A percentile compares a stretch with the other conserved stretches of the same genome.
Conservation (phyloP, 2,329 filamentous ascomycete species). For the Penicillium sp. region DNA sequence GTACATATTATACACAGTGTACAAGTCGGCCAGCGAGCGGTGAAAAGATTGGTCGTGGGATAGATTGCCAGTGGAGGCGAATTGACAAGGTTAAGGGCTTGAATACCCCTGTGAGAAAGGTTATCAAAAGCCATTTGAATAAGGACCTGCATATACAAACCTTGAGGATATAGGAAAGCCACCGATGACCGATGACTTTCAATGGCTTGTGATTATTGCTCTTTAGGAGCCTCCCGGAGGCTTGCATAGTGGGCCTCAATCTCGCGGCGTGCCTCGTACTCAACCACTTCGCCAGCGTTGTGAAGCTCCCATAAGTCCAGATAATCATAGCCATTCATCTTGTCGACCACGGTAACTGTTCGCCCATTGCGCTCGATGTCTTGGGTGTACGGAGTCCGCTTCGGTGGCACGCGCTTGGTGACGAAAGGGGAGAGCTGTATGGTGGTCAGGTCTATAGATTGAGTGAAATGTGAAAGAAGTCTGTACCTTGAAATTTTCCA, state of each 20-base stretch:
- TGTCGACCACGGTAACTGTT: constrained; percentile 25
- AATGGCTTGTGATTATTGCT: no score
- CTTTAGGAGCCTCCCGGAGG: no score
- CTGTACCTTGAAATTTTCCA: constrained; percentile 65
- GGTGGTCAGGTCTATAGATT: constrained; percentile 8
- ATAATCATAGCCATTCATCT: constrained; percentile 34
- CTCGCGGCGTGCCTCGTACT: constrained; percentile 20
- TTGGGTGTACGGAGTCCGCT: constrained; percentile 22
- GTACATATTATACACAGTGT: constrained; percentile 26
- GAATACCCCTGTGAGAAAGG: no score
- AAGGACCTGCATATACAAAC: no score
- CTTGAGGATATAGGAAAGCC: no score
- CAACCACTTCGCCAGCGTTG: constrained; percentile 30
- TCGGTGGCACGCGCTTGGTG: constrained; percentile 36
- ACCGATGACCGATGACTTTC: no score
- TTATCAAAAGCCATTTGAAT: no score
- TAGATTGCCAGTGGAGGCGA: neutral
- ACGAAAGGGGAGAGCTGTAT: constrained; percentile 44
- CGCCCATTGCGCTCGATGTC: constrained; percentile 27
- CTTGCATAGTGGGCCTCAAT: no score
- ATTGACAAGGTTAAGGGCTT: no score
- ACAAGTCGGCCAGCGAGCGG: constrained; percentile 20
- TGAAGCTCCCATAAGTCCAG: constrained; percentile 37
- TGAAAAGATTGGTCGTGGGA: constrained; percentile 12
- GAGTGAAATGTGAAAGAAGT: constrained; percentile 1